A percentile compares a stretch with the other conserved stretches of the same genome.
Conservation (phyloP, 768 basidiomycete genomes). For the Termitomyces sp. region DNA sequence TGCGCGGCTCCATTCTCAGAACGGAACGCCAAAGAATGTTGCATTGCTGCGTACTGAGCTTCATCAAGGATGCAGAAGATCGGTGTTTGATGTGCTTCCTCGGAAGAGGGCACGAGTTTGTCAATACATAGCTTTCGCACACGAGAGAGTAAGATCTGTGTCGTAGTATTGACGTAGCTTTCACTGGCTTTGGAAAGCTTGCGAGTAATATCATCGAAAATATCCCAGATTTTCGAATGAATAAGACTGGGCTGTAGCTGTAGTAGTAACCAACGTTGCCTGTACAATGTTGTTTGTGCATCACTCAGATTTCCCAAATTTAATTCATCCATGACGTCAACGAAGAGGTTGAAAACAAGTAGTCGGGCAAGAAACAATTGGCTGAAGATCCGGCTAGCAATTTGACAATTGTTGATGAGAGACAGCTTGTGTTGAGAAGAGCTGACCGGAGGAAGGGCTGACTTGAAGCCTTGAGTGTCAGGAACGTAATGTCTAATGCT, state of each 20-base stretch:
- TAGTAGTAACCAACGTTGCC: constrained; percentile 35
- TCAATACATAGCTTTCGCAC: constrained; percentile 23
- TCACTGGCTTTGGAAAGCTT: constrained; percentile 29
- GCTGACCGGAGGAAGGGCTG: constrained; percentile 25
- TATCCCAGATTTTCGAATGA: constrained; percentile 32
- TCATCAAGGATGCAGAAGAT: constrained; percentile 43
- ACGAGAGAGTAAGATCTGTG: constrained; percentile 25
- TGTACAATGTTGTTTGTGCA: constrained; percentile 18
- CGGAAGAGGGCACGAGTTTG: constrained; percentile 3
- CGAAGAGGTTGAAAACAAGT: constrained; percentile 33
- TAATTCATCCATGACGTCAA: constrained; percentile 24
- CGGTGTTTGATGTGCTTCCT: constrained; percentile 22
- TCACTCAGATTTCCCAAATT: not conserved
- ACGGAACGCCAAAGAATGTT: constrained; percentile 32
- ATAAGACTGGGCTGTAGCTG: constrained; percentile 36
- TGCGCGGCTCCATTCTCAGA: constrained; percentile 28
- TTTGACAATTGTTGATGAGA: constrained; percentile 30
- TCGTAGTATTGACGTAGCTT: constrained; percentile 29
- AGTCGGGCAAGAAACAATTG: constrained; percentile 37
- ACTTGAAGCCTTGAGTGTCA: constrained; percentile 26
- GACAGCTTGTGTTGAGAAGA: constrained; percentile 25
- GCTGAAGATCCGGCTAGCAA: constrained; percentile 31
- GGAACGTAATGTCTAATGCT: constrained; percentile 33
- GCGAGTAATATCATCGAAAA: constrained; percentile 33
- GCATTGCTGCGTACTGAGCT: constrained; percentile 38